These are phyloP conservation scores for Casaregolazyma lundiana DNA, from an alignment of 1,139 yeast species.

Conservation along the genomic window DNA sequence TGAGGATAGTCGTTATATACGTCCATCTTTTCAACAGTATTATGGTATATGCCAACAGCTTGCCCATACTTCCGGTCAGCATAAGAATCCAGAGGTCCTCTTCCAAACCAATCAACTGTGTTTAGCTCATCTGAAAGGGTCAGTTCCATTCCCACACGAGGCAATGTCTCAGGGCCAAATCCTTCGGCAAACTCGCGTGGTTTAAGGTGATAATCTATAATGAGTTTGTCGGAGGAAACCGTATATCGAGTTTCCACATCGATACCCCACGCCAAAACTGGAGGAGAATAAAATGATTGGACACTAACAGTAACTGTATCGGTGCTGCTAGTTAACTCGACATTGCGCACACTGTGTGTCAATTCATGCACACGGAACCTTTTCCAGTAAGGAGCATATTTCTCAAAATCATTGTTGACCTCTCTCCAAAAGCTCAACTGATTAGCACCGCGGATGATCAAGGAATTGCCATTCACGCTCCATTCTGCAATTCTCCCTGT, in stretches of 20 bases:
- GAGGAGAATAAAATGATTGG: constrained; percentile 17
- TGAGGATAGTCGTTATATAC: constrained; percentile 35
- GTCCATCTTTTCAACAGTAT: constrained; percentile 21
- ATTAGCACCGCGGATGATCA: constrained; percentile 19
- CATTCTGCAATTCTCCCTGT: constrained; percentile 18
- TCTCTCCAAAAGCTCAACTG: constrained; percentile 31
- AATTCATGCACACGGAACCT: constrained; percentile 22
- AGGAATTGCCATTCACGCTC: constrained; percentile 16
- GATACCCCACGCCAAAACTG: constrained; percentile 21
- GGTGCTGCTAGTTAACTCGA: not conserved
- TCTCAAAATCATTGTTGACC: constrained; percentile 29
- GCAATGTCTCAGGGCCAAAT: constrained; percentile 17
- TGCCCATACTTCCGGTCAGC: constrained; percentile 31
- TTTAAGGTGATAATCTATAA: constrained; percentile 8
- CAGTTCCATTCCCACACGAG: constrained; percentile 27
- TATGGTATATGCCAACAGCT: constrained; percentile 23
- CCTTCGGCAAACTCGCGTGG: constrained; percentile 11
- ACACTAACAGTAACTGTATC: constrained; percentile 1
- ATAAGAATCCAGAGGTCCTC: constrained; percentile 37
- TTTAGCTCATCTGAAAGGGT: constrained; percentile 17
- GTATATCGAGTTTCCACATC: constrained; percentile 11
- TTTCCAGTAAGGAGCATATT: constrained; percentile 22
- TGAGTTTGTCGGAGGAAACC: constrained; percentile 10
- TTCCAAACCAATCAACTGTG: constrained; percentile 31
- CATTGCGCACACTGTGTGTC: constrained; percentile 11